Conservation (phyloP, 371 early-diverging fungal species). For the Batrachochytrium dendrobatidis region DNA sequence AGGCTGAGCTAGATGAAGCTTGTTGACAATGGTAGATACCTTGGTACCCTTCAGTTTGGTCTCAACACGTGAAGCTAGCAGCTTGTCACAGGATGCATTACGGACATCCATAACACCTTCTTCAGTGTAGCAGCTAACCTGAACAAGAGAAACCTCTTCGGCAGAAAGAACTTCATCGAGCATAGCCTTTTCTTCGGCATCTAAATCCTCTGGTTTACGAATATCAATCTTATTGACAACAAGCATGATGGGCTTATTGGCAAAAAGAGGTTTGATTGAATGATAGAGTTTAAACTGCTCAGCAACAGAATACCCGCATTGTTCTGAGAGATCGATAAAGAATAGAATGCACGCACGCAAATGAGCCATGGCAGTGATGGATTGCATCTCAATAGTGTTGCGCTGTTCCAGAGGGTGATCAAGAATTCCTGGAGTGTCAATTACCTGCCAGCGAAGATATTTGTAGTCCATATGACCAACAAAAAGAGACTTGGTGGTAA, state of each 20-base stretch:
- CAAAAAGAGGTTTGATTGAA: constrained; percentile 96
- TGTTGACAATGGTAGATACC: constrained; percentile 88
- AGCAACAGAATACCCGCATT: constrained; percentile 97
- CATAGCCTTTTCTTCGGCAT: constrained; percentile 61
- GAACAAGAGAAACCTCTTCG: constrained; percentile 67
- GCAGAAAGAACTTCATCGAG: constrained; percentile 66
- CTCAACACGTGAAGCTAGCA: constrained; percentile 90
- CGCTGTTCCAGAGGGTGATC: constrained; percentile 99
- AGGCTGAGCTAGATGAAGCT: constrained; percentile 89
- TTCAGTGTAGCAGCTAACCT: constrained; percentile 86
- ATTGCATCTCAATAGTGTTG: constrained; percentile 99
- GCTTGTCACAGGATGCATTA: constrained; percentile 87
- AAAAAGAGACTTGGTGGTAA: constrained; percentile 99
- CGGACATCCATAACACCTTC: constrained; percentile 94
- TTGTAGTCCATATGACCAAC: constrained; percentile 99
- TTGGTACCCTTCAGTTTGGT: constrained; percentile 88
- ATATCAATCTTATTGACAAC: constrained; percentile 98
- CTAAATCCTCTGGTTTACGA: constrained; percentile 71
- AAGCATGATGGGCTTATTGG: constrained; percentile 95
- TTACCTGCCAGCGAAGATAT: constrained; percentile 99
- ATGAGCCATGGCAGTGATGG: constrained; percentile 99
- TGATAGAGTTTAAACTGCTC: constrained; percentile 93
- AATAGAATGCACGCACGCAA: constrained; percentile 95
- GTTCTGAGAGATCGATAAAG: constrained; percentile 98
- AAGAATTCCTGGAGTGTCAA: constrained; percentile 99